Percentiles rank a stretch among this genome's conserved stretches.
These are phyloP conservation scores for Asterophora parasitica DNA, from an alignment of 768 basidiomycete species.

Conservation along the genomic window DNA sequence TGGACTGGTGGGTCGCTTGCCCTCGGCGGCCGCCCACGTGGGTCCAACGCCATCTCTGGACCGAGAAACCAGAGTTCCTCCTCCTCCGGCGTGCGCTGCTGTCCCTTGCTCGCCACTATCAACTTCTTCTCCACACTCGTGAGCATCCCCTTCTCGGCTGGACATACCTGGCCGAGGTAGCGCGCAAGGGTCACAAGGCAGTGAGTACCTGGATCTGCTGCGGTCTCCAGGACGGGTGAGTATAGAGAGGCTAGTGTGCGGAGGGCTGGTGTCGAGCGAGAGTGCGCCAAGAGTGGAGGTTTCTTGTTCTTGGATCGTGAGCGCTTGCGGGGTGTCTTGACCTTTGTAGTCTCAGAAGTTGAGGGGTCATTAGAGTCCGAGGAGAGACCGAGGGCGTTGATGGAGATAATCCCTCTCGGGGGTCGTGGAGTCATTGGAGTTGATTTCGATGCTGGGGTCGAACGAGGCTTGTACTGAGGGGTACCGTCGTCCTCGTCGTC, in stretches of 20 bases:
- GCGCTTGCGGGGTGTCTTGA: constrained; percentile 27
- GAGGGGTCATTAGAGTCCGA: not conserved
- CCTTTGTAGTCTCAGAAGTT: not conserved
- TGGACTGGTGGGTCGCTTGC: constrained; percentile 34
- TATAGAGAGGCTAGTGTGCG: constrained; percentile 20
- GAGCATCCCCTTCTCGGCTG: constrained; percentile 8
- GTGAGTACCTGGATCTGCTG: not conserved
- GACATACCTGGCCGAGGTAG: constrained; percentile 7
- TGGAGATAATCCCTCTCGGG: not conserved
- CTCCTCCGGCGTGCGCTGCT: not conserved
- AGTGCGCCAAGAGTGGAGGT: constrained; percentile 1
- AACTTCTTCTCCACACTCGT: constrained; percentile 12
- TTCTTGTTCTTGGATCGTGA: not conserved
- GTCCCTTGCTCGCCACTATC: not conserved
- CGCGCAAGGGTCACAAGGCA: constrained; percentile 8
- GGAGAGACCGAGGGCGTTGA: not conserved
- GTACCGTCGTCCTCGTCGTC: constrained; percentile 6
- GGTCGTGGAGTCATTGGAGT: constrained; percentile 12
- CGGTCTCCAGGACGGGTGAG: not conserved
- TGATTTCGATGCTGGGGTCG: constrained; percentile 12
- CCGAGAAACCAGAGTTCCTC: constrained; percentile 2
- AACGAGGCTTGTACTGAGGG: constrained; percentile 7
- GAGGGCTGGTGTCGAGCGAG: constrained; percentile 42
- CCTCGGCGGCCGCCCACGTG: constrained; percentile 28
- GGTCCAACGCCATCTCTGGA: constrained; percentile 27